Evolutionary conservation across 768 basidiomycete genomes (phyloP).

Genomic region (Xerocomellus dryophilus): DNA sequence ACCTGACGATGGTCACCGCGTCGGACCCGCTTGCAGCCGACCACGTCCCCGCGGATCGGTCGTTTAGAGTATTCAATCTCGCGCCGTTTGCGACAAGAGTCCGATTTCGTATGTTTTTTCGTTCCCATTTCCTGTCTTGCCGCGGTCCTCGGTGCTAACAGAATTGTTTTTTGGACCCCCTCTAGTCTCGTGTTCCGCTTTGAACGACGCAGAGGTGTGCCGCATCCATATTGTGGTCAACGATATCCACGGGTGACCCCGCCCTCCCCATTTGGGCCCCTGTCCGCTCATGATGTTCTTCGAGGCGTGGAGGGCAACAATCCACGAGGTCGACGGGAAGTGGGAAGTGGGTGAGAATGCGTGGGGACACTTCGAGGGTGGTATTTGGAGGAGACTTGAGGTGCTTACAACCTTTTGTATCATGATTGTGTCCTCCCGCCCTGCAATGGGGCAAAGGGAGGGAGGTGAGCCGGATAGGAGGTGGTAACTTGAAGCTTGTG

Average conservation of each 20-base stretch:
- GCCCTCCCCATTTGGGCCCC: slow-evolving; percentile 54
- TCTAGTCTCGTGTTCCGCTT: not conserved
- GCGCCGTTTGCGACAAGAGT: slow-evolving; percentile 88
- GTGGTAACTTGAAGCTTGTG: too few species aligned
- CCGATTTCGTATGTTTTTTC: slow-evolving; percentile 62
- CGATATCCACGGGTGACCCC: slow-evolving; percentile 79
- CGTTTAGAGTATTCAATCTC: slow-evolving; percentile 73
- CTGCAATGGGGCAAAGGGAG: too few species aligned
- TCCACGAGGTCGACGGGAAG: slow-evolving; percentile 37
- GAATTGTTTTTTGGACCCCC: not conserved
- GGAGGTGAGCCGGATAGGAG: too few species aligned
- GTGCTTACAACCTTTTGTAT: too few species aligned
- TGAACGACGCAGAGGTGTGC: slow-evolving; percentile 23
- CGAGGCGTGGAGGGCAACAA: slow-evolving; percentile 38
- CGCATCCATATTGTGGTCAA: slow-evolving; percentile 79
- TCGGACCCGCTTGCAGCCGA: slow-evolving; percentile 73
- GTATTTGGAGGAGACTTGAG: too few species aligned
- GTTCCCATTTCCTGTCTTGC: too few species aligned
- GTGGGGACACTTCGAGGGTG: too few species aligned
- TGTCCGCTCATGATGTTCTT: slow-evolving; percentile 41
- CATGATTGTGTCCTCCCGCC: too few species aligned
- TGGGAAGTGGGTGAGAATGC: too few species aligned
- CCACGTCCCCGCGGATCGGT: slow-evolving; percentile 60
- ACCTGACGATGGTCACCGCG: slow-evolving; percentile 69
- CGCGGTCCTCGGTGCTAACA: not conserved